Conservation (phyloP, 2,329 filamentous ascomycete species). For the Neoarthrinium moseri region DNA sequence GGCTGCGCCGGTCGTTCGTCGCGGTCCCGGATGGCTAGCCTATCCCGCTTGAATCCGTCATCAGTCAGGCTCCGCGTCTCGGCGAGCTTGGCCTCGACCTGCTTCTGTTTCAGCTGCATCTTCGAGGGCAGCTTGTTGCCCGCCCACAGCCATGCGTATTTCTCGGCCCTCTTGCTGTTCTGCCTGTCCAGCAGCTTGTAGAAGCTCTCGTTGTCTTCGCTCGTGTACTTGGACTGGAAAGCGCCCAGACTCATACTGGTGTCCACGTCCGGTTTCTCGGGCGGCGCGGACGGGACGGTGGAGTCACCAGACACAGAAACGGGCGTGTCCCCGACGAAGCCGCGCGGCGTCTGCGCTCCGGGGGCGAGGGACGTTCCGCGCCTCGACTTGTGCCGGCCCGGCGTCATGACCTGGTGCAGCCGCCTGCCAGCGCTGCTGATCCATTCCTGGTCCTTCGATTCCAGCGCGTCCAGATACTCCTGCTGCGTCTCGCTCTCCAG, state of each 20-base stretch:
- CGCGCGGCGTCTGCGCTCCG: slow-evolving; percentile 57
- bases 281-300: slow-evolving; percentile 32
- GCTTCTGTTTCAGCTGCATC: slow-evolving; percentile 68
- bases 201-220: slow-evolving; percentile 97
- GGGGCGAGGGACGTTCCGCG: slow-evolving; percentile 28
- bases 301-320: slow-evolving; percentile 49
- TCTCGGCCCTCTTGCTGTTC: slow-evolving; percentile 79
- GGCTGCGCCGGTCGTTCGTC: slow-evolving; percentile 74
- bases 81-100: slow-evolving; percentile 54
- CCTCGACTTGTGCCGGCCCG: slow-evolving; percentile 49
- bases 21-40: slow-evolving; percentile 63
- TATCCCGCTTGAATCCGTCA: slow-evolving; percentile 57
- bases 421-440: slow-evolving; percentile 76
- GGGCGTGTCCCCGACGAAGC: slow-evolving; percentile 74
- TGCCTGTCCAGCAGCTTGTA: slow-evolving; percentile 89
- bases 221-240: slow-evolving; percentile 93
- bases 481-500: slow-evolving; percentile 82
- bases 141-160: slow-evolving; percentile 85
- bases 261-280: slow-evolving; percentile 55
- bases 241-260: slow-evolving; percentile 77
- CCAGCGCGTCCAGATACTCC: slow-evolving; percentile 88
- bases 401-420: slow-evolving; percentile 78
- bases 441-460: slow-evolving; percentile 82
- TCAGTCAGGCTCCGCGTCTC: slow-evolving; percentile 48
- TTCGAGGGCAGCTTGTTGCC: slow-evolving; percentile 86